These are phyloP conservation scores for Syzygium grande DNA, from an alignment of 345 rosid genomes.

Conservation along the genomic window DNA sequence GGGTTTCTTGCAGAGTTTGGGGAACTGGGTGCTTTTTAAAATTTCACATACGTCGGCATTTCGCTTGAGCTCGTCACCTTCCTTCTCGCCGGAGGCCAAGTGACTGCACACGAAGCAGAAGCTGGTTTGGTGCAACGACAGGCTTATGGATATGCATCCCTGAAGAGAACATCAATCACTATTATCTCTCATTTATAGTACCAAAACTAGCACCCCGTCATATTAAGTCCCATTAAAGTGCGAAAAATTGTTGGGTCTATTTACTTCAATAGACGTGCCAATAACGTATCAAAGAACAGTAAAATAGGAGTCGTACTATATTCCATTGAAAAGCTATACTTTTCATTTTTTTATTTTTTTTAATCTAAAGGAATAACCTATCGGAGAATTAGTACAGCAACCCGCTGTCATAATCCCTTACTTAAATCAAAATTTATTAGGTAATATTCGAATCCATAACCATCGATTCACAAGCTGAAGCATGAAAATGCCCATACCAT, in stretches of 20 bases:
- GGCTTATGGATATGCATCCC: constrained; percentile 93
- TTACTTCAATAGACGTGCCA: neutral
- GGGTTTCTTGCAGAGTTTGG: constrained; percentile 60
- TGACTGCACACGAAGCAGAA: constrained; percentile 94
- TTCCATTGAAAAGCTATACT: neutral
- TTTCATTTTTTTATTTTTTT: neutral
- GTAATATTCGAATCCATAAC: neutral
- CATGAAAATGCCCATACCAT: neutral
- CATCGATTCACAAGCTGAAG: neutral
- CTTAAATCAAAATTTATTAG: neutral
- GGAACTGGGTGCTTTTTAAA: constrained; percentile 61
- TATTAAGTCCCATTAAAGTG: neutral
- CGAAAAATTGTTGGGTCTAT: neutral
- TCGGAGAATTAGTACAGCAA: rapidly evolving
- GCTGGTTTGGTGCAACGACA: constrained; percentile 86
- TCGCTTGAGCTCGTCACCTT: constrained; percentile 85
- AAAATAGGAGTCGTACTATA: neutral
- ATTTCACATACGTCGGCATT: constrained; percentile 87
- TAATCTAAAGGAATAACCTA: neutral
- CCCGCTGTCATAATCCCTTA: rapidly evolving
- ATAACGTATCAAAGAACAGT: neutral
- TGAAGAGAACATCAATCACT: constrained; percentile 11
- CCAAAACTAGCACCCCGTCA: neutral
- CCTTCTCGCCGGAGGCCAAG: constrained; percentile 96
- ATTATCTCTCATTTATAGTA: neutral